Conservation (phyloP, 345 rosid genomes). For the Erysimum cheiranthoides region DNA sequence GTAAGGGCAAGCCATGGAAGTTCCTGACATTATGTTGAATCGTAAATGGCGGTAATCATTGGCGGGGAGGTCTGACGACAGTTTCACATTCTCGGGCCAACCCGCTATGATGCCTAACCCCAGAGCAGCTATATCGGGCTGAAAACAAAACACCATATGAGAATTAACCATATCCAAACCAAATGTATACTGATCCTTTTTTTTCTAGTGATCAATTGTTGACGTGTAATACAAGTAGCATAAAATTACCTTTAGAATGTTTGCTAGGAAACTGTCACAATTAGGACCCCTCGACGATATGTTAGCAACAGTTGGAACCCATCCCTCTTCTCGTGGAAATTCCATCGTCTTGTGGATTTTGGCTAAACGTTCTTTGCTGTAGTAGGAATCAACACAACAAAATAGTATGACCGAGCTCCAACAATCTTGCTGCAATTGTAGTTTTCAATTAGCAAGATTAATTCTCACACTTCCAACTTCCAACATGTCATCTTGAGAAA, state of each 20-base stretch:
- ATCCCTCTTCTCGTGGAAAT: not conserved
- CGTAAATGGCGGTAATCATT: conserved; percentile 44
- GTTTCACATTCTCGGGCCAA: conserved; percentile 33
- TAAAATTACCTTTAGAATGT: conserved; percentile 36
- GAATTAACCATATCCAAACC: not conserved
- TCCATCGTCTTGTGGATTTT: conserved; percentile 28
- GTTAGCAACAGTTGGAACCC: conserved; percentile 17
- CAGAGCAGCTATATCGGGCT: conserved; percentile 44
- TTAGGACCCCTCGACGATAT: conserved; percentile 37
- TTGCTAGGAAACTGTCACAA: conserved; percentile 16
- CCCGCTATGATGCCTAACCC: conserved; percentile 42
- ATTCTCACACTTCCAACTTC: not conserved
- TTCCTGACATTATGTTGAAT: conserved; percentile 54
- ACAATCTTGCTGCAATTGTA: conserved; percentile 46
- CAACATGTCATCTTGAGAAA: not conserved
- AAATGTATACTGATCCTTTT: no score
- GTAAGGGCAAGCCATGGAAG: conserved; percentile 71
- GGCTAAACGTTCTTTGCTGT: conserved; percentile 2
- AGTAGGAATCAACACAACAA: not conserved
- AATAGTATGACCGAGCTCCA: conserved; percentile 47
- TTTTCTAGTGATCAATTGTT: not conserved
- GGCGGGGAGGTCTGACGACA: not conserved
- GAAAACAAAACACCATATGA: not conserved
- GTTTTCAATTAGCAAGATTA: not conserved
- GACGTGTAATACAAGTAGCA: not conserved